Evolutionary conservation across 352 stramenopile species (phyloP).

Genomic region (Pythium vanterpoolii): DNA sequence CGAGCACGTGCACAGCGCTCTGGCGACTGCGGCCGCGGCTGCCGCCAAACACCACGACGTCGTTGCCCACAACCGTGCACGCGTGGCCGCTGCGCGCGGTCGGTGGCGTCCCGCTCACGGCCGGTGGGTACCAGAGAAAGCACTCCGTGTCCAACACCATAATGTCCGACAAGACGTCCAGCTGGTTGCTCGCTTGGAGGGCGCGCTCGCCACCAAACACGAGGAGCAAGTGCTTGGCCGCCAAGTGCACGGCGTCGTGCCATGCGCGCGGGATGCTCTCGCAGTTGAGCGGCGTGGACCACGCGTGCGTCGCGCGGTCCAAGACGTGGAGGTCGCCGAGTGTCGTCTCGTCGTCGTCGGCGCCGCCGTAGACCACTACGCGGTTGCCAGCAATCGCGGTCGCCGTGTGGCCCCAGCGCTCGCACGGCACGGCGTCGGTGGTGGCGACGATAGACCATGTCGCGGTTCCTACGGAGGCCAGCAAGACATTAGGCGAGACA

Average conservation of each 20-base stretch:
- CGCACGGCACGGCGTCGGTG: conserved; percentile 30
- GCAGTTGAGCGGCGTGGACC: conserved; percentile 87
- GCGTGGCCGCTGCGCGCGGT: conserved; percentile 67
- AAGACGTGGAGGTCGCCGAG: conserved; percentile 87
- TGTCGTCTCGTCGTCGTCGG: conserved; percentile 81
- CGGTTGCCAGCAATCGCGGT: conserved; percentile 85
- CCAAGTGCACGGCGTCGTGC: conserved; percentile 90
- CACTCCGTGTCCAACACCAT: conserved; percentile 94
- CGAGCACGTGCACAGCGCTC: conserved; percentile 71
- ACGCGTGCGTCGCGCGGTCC: conserved; percentile 68
- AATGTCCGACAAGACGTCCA: conserved; percentile 77
- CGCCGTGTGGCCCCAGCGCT: conserved; percentile 89
- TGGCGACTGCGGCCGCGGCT: conserved; percentile 66
- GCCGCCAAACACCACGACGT: conserved; percentile 81
- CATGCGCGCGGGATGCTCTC: conserved; percentile 86
- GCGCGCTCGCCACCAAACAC: conserved; percentile 91
- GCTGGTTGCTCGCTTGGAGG: conserved; percentile 46
- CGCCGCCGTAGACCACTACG: conserved; percentile 90
- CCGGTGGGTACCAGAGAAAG: conserved; percentile 92
- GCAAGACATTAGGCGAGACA: not conserved
- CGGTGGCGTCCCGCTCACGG: conserved; percentile 65
- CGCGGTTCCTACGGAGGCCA: too few species aligned
- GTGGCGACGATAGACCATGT: conserved; percentile 43
- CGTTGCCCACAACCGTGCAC: conserved; percentile 67
- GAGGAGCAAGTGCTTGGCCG: conserved; percentile 85